These are phyloP conservation scores for Ephemerocybe angulata DNA, from an alignment of 768 basidiomycete genomes.

Conservation along the genomic window DNA sequence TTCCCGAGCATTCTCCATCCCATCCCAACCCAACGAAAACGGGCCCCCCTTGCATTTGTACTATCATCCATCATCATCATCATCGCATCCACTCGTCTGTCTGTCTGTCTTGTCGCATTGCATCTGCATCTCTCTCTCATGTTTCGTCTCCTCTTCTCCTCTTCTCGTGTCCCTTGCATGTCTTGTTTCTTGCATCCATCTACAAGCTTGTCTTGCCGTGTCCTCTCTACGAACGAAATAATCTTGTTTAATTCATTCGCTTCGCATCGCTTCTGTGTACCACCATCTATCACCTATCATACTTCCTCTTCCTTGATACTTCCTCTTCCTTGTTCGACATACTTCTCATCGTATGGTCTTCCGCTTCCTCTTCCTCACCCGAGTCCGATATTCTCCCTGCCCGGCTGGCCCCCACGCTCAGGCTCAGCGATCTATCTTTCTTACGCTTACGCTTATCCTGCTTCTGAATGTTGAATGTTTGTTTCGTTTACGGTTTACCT, in stretches of 20 bases:
- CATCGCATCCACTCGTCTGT: not conserved
- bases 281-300: not conserved
- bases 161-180: not conserved
- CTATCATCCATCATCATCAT: not conserved
- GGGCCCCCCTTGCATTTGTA: not conserved
- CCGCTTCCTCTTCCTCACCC: not conserved
- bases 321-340: not conserved
- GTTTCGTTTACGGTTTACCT: no score
- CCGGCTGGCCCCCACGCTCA: no score
- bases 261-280: not conserved
- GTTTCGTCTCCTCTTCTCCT: no score
- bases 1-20: not conserved
- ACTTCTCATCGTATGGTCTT: not conserved
- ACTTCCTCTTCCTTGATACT: not conserved
- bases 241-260: not conserved
- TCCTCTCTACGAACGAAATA: no score
- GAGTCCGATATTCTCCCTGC: not conserved
- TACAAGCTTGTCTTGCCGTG: not conserved
- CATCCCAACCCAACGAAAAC: not conserved
- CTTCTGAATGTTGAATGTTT: no score
- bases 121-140: not conserved
- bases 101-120: not conserved
- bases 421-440: no score
- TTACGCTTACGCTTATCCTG: no score
- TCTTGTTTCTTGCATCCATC: not conserved